Percentiles rank a stretch among this genome's conserved stretches.
These are phyloP conservation scores for Bremia lactucae DNA, from an alignment of 352 stramenopile genomes.

Conservation along the genomic window DNA sequence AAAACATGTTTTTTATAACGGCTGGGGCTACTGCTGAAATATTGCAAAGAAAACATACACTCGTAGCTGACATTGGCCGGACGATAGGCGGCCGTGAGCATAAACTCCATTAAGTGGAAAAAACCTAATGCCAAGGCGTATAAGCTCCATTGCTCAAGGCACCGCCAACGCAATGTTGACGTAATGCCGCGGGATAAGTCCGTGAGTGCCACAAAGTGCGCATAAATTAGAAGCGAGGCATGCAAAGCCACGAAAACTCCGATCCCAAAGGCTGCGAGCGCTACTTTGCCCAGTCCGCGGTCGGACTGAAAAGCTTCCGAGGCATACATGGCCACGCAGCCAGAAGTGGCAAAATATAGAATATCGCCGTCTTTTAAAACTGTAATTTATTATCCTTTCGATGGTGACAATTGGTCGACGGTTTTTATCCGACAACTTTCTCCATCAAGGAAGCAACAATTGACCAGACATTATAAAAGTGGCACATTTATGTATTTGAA, in stretches of 20 bases:
- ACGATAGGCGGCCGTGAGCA: conserved; percentile 75
- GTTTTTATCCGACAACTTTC: no score
- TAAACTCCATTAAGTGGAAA: conserved; percentile 81
- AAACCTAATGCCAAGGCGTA: conserved; percentile 71
- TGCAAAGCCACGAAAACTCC: conserved; percentile 69
- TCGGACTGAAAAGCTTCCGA: conserved; percentile 72
- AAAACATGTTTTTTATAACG: no score
- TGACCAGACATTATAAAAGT: no score
- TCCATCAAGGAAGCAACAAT: no score
- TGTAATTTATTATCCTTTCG: no score
- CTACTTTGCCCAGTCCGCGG: conserved; percentile 61
- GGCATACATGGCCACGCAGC: conserved; percentile 48
- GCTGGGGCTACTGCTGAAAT: background rate
- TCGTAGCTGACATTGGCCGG: conserved; percentile 70
- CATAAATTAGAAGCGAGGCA: conserved; percentile 34
- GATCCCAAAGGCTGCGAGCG: conserved; percentile 61
- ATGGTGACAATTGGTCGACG: no score
- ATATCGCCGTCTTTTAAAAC: no score
- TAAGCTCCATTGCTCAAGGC: conserved; percentile 54
- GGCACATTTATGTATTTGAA: no score
- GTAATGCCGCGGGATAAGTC: conserved; percentile 4
- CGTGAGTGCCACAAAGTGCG: conserved; percentile 13
- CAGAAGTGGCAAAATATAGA: no score
- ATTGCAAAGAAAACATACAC: conserved; percentile 31
- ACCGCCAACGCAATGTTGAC: conserved; percentile 28